phyloP scores from a whole-genome alignment of 202 grass and related monocot species.

The Digitaria exilis region DNA sequence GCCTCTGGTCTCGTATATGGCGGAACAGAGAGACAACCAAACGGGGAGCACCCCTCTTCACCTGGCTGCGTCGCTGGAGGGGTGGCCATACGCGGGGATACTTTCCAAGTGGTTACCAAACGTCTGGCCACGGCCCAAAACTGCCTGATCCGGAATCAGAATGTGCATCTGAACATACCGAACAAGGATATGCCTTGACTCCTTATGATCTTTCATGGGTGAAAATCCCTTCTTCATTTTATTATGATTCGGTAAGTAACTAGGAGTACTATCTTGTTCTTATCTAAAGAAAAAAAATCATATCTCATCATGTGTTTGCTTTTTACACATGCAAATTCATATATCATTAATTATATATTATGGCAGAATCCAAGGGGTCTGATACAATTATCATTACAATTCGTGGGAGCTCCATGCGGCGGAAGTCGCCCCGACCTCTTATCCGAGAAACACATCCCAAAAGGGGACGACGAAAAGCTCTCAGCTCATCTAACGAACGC shows the following conservation, averaged over 20 bases:
- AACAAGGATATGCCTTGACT: constrained; percentile 2
- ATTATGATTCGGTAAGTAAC: background rate
- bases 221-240: background rate
- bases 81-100: constrained; percentile 12
- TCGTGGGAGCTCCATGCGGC: constrained; percentile 6
- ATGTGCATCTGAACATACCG: background rate
- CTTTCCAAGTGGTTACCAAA: background rate
- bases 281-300: no score
- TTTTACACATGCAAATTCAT: no score
- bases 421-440: background rate
- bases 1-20: background rate
- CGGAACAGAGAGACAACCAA: background rate
- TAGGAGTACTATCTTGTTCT: background rate
- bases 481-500: background rate
- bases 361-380: constrained; percentile 3
- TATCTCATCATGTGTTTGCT: no score
- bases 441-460: background rate
- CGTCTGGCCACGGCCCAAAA: background rate
- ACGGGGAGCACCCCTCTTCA: background rate
- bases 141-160: background rate
- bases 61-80: background rate
- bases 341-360: no score
- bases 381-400: background rate
- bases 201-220: constrained; percentile 24
- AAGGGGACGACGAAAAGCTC: background rate